phyloP scores from a whole-genome alignment of 306 rosid genomes.

The Prunus fruticosa region DNA sequence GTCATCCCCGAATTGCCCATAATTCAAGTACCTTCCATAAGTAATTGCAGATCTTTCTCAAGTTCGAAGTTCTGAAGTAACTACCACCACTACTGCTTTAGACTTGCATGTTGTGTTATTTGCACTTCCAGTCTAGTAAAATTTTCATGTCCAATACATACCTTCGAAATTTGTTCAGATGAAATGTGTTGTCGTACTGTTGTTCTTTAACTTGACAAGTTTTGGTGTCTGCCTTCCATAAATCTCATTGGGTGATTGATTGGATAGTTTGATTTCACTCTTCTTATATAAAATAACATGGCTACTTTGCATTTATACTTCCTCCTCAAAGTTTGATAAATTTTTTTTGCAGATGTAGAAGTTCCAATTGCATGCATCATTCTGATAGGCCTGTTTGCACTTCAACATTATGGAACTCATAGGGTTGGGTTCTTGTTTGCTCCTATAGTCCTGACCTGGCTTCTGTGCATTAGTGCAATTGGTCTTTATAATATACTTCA shows the following conservation, averaged over 20 bases:
- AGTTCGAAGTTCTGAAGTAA: neutral
- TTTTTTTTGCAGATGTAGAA: conserved; percentile 64
- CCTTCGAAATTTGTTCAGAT: neutral
- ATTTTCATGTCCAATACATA: neutral
- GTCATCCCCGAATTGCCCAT: neutral
- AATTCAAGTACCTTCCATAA: neutral
- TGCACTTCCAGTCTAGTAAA: neutral
- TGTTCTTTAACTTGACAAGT: conserved; percentile 7
- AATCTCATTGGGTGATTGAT: neutral
- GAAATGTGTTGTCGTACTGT: neutral
- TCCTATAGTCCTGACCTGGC: conserved; percentile 83
- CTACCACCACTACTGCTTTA: neutral
- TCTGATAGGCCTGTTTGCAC: conserved; percentile 79
- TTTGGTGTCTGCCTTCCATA: neutral
- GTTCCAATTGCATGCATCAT: conserved; percentile 79
- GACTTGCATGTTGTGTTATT: neutral
- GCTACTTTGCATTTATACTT: conserved; percentile 10
- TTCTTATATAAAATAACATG: conserved; percentile 3
- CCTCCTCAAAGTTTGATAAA: conserved; percentile 20
- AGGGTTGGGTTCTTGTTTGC: conserved; percentile 91
- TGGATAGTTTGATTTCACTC: conserved; percentile 12
- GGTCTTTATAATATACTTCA: conserved; percentile 80
- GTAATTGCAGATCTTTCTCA: neutral
- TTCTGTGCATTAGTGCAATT: conserved; percentile 71
- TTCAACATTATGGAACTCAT: conserved; percentile 96